Percentiles rank a stretch among this genome's conserved stretches.
Evolutionary conservation across 2,329 filamentous ascomycete genomes (phyloP).

Genomic region (Hirsutella rhossiliensis): DNA sequence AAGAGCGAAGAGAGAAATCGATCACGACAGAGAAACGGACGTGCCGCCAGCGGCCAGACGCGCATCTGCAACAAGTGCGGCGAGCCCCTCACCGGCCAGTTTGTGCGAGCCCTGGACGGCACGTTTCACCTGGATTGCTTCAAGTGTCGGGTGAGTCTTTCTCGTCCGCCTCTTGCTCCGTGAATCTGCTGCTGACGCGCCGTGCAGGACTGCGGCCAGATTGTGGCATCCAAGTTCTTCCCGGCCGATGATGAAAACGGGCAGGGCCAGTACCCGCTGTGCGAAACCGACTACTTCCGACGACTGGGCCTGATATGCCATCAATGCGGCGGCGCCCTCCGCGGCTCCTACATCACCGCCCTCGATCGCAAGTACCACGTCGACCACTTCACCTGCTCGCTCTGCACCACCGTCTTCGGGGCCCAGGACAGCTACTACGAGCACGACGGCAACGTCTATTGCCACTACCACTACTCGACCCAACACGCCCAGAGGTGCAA

Average conservation of each 20-base stretch:
- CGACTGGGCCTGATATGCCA: slow-evolving; percentile 83
- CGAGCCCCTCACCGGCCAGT: slow-evolving; percentile 82
- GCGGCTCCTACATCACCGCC: slow-evolving; percentile 95
- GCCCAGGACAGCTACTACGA: slow-evolving; percentile 99
- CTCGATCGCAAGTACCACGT: slow-evolving; percentile 98
- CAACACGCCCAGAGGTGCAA: slow-evolving; percentile 94
- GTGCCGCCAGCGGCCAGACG: slow-evolving; percentile 45
- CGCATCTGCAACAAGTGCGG: slow-evolving; percentile 79
- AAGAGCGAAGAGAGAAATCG: slow-evolving; percentile 46
- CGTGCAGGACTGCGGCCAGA: slow-evolving; percentile 80
- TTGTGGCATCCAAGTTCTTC: slow-evolving; percentile 98
- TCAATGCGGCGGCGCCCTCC: slow-evolving; percentile 81
- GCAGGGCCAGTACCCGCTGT: slow-evolving; percentile 80
- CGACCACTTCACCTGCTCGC: slow-evolving; percentile 95
- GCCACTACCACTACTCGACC: slow-evolving; percentile 97
- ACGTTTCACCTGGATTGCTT: slow-evolving; percentile 98
- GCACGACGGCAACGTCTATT: slow-evolving; percentile 91
- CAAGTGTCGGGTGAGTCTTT: slow-evolving; percentile 68
- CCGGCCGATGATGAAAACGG: slow-evolving; percentile 86
- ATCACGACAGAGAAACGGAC: slow-evolving; percentile 39
- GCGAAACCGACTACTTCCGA: slow-evolving; percentile 96
- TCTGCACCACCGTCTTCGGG: slow-evolving; percentile 95
- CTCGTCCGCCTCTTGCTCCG: background rate
- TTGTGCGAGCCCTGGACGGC: slow-evolving; percentile 83
- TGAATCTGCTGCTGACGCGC: background rate